Percentiles rank a stretch among this genome's conserved stretches.
phyloP scores from a whole-genome alignment of 495 filamentous ascomycete genomes.

The Trypethelium eluteriae region DNA sequence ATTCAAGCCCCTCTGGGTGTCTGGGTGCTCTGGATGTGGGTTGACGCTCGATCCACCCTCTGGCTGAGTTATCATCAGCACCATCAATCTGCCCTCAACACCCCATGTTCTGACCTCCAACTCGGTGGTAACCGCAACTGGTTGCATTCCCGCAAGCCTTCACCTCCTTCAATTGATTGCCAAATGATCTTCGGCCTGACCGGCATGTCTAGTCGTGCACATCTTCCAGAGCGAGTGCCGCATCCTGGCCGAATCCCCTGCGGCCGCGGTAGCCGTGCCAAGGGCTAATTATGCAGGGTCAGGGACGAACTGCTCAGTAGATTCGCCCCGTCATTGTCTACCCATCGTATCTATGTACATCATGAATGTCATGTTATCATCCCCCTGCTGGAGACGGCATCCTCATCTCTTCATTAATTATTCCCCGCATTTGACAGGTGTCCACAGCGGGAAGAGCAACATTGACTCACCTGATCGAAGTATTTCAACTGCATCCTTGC shows the following conservation, averaged over 20 bases:
- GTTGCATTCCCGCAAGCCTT: background rate
- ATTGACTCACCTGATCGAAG: too few species aligned
- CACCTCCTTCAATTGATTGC: background rate
- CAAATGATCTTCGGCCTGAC: background rate
- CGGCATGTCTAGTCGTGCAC: background rate
- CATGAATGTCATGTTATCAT: background rate
- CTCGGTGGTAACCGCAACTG: background rate
- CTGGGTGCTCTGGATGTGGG: background rate
- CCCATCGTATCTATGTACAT: background rate
- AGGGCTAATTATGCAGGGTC: constrained; percentile 12
- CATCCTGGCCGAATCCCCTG: background rate
- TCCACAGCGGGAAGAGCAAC: too few species aligned
- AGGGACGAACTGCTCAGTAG: constrained; percentile 8
- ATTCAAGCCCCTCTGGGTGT: background rate
- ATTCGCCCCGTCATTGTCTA: background rate
- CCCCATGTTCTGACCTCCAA: background rate
- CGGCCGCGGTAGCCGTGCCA: background rate
- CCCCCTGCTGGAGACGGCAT: background rate
- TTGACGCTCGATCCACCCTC: too few species aligned
- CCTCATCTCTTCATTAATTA: too few species aligned
- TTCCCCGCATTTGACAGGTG: too few species aligned
- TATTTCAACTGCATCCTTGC: background rate
- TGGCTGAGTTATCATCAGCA: too few species aligned
- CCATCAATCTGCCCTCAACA: too few species aligned
- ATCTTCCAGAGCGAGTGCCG: background rate